Base-by-base conservation (phyloP, 306 rosid genomes). In the Dicorynia guianensis region DNA sequence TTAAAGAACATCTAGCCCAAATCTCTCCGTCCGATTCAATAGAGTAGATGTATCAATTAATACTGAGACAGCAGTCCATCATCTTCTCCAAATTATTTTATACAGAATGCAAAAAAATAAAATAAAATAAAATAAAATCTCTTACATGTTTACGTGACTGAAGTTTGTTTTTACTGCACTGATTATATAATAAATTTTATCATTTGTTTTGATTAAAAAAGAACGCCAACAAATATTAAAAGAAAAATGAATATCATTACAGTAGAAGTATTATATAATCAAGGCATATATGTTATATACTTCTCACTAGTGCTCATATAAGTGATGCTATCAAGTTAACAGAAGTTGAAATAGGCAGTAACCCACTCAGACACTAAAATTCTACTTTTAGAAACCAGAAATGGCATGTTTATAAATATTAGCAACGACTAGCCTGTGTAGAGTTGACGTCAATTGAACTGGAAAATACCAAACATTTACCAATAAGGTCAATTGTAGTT, bases 401-500 rank as follows among this genome's bases (percentile, higher is more conserved):
- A 65, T 50, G 44, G 46, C 19, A 67, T 63, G 66, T 38, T 25
- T 1, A 25, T 56, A 57, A 56, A 38, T 38, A 43, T 75, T 33
- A 15, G 14, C 42, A 67, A 25, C 15, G 10, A 63, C 5, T 19
- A 30, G 61, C 14, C 6, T 48, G 18, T 35, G 54, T 33, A 47
- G 13, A 38, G 61, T 12, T 52, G 47, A 59, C 46, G 50, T 49
- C 47, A 64, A 17, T 8, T 63, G 58, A 74, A 63, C 42, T 40
- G 11, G 64, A 63, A 53, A 44, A 69, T 38, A 48, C 33, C 67
- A 81, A 59, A 58, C 18, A 75, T 49, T 77, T 87, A 95, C 98
- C 98, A 39, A 95, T 90, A 60, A 95, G 90, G 68, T 95, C 97
- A 62, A 92, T 87, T 52, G 97, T 87, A 52, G 93, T 89, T 85